Evolutionary conservation across 192 early-diverging fungal species (phyloP).

Genomic region (Backusella australiensis): DNA sequence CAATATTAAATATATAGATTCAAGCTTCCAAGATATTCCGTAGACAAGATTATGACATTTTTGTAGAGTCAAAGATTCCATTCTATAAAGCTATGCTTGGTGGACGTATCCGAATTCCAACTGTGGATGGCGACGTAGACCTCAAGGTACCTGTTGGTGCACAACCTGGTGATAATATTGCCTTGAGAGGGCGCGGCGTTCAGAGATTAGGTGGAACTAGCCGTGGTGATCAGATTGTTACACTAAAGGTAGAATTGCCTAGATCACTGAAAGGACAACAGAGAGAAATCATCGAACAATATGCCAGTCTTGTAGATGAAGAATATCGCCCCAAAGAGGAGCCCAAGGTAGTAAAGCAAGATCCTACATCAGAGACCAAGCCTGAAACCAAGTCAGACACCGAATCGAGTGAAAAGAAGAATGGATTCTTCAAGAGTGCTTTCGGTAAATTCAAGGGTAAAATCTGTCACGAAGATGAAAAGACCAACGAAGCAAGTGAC

Average conservation of each 20-base stretch:
- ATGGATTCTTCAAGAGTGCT: slow-evolving; percentile 61
- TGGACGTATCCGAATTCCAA: slow-evolving; percentile 82
- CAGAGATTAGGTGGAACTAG: slow-evolving; percentile 49
- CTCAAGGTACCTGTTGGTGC: slow-evolving; percentile 80
- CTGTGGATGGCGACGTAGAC: slow-evolving; percentile 96
- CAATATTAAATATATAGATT: slow-evolving; percentile 6
- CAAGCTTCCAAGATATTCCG: slow-evolving; percentile 67
- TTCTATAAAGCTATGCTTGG: slow-evolving; percentile 88
- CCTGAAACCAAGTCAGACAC: slow-evolving; percentile 24
- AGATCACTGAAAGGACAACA: slow-evolving; percentile 49
- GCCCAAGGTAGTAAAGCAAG: not conserved
- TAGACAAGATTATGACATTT: slow-evolving; percentile 80
- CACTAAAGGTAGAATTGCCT: slow-evolving; percentile 81
- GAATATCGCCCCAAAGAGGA: slow-evolving; percentile 24
- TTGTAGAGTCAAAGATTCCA: slow-evolving; percentile 73
- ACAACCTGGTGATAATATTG: slow-evolving; percentile 86
- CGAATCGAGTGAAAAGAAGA: slow-evolving; percentile 20
- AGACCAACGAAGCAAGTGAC: slow-evolving; percentile 25
- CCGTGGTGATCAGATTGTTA: slow-evolving; percentile 91
- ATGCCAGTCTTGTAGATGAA: slow-evolving; percentile 44
- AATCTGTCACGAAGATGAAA: slow-evolving; percentile 43
- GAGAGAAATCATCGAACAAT: slow-evolving; percentile 62
- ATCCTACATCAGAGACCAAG: slow-evolving; percentile 15
- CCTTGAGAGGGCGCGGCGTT: slow-evolving; percentile 78
- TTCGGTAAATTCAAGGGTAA: slow-evolving; percentile 57